Evolutionary conservation across 2,329 filamentous ascomycete species (phyloP), one percentile per base, ranked within the genome.

Genomic region (Colletotrichum echinochloae): DNA sequence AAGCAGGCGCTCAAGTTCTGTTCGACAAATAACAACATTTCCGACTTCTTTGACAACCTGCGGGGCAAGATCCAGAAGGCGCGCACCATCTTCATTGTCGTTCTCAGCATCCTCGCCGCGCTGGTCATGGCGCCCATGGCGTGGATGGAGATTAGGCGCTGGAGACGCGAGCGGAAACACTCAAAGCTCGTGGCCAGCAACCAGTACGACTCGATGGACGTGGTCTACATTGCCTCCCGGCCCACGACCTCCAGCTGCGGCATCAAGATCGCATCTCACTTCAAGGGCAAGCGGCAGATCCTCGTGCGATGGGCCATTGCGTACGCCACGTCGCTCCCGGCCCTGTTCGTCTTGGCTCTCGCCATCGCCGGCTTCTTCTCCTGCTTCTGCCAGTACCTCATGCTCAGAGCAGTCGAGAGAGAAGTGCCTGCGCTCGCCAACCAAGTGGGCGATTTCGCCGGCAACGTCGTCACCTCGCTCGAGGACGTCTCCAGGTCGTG

Each of bases 1-100:
- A 97, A 97, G 83, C 88, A 97, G 80, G 84, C 90, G 46, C 85
- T 99, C 63, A 91, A 88, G 0, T 98, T 99, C 83, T 99, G 96
- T 84, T 94, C 94, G 51, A 90, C 94, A 78, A 94, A 96, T 81
- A 88, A 93, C 74, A 90, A 88, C 39, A 92, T 99, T 80, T 90
- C 91, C 77, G 86, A 90, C 73, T 98, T 98, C 84, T 99, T 99
- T 80, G 84, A 91, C 66, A 85, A 85, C 16, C 85, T 98, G 1
- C 89, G 89, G 60, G 82, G 88, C 33, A 85, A 94, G 54, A 88
- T 91, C n/a, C 82, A 86, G 64, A 87, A 88, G 26, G 92, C 93
- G 56, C 90, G 90, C 76, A 93, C 90, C 71, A 88, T 92, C 57
- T 94, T 97, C 78, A 87, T 97, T 63, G 90, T 87, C n/a, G 86